Evolutionary conservation across 257 asterid genomes (phyloP).

Genomic region (Solanum appendiculatum): DNA sequence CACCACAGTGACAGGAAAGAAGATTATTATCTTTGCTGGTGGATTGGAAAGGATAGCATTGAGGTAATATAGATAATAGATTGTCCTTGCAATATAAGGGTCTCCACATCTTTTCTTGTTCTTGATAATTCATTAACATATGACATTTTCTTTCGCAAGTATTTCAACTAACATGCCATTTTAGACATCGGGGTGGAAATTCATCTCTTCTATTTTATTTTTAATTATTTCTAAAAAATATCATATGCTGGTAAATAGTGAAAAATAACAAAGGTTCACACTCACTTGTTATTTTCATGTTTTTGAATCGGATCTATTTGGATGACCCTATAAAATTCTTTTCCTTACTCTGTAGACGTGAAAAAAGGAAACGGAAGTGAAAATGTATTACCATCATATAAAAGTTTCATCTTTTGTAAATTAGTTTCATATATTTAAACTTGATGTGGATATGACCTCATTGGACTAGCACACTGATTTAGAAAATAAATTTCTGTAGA

Average conservation of each 20-base stretch:
- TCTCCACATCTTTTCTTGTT: background rate
- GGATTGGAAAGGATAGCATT: conserved; percentile 95
- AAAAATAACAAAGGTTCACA: background rate
- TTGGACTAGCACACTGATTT: background rate
- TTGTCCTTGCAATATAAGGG: background rate
- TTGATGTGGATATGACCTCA: background rate
- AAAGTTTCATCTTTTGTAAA: background rate
- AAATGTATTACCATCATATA: background rate
- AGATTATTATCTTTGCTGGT: conserved; percentile 78
- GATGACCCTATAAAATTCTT: background rate
- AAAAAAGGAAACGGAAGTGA: background rate
- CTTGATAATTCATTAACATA: background rate
- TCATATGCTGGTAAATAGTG: background rate
- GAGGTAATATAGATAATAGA: conserved; percentile 42
- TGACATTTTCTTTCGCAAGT: background rate
- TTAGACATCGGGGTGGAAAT: background rate
- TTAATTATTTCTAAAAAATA: background rate
- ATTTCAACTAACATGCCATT: background rate
- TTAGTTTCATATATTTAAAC: background rate
- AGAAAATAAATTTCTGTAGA: background rate
- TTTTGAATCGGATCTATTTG: background rate
- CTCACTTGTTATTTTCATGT: background rate
- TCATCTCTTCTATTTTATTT: background rate
- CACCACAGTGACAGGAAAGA: conserved; percentile 86
- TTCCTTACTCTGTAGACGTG: background rate